These are phyloP conservation scores for Phytophthora sansomeana DNA, from an alignment of 352 stramenopile genomes.

Conservation along the genomic window DNA sequence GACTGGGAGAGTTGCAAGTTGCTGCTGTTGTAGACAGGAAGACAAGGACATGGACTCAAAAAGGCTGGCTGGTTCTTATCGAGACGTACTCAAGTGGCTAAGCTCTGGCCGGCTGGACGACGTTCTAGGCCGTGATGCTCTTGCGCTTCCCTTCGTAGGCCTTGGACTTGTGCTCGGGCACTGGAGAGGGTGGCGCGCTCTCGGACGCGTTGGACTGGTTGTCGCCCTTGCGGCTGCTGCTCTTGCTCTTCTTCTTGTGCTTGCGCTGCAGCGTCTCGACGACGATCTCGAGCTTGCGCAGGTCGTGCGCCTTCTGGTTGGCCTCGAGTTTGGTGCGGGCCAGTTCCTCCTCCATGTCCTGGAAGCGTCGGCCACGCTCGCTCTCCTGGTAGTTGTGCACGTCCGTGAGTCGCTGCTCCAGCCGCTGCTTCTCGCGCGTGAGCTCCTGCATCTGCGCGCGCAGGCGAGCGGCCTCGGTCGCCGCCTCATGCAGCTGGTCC, in stretches of 20 bases:
- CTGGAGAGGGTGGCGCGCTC: conserved; percentile 30
- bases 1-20: neutral
- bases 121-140: conserved; percentile 19
- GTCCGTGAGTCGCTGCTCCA: conserved; percentile 72
- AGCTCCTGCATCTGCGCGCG: conserved; percentile 44
- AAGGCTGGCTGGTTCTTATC: neutral
- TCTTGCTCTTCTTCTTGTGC: conserved; percentile 49
- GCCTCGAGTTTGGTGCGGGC: conserved; percentile 60
- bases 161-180: conserved; percentile 24
- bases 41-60: neutral
- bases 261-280: conserved; percentile 51
- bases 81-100: conserved; percentile 13
- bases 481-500: conserved; percentile 44
- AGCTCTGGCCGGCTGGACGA: neutral
- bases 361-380: conserved; percentile 64
- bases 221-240: conserved; percentile 35
- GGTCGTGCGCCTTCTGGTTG: conserved; percentile 55
- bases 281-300: conserved; percentile 55
- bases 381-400: conserved; percentile 79
- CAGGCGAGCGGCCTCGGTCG: conserved; percentile 37
- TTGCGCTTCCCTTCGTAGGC: conserved; percentile 26
- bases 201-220: conserved; percentile 42
- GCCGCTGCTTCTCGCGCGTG: conserved; percentile 61
- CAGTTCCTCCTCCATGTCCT: conserved; percentile 71
- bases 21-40: neutral